Percentiles rank a stretch among this genome's conserved stretches.
Evolutionary conservation across 306 rosid species (phyloP).

Genomic region (Quercus parvula): DNA sequence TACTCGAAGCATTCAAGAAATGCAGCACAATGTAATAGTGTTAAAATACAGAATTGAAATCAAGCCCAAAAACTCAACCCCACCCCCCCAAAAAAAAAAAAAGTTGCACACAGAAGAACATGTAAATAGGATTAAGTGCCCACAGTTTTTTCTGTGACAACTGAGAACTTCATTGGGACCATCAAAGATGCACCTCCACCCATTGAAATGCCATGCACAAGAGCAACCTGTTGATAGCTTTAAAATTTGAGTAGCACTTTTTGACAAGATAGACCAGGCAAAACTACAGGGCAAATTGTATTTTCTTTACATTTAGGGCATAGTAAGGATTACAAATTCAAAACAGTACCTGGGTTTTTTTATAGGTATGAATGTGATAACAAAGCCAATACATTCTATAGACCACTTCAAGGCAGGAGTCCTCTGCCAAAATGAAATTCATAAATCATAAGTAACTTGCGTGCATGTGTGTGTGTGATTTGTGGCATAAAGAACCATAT

Average conservation of each 20-base stretch:
- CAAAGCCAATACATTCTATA: constrained; percentile 94
- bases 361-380: constrained; percentile 82
- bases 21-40: background rate
- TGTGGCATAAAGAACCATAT: background rate
- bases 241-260: constrained; percentile 1
- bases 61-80: background rate
- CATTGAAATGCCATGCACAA: constrained; percentile 89
- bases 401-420: constrained; percentile 83
- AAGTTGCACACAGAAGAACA: constrained; percentile 1
- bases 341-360: constrained; percentile 68
- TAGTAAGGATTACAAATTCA: constrained; percentile 1
- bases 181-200: constrained; percentile 96
- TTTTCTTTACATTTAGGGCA: background rate
- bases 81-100: background rate
- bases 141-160: constrained; percentile 88
- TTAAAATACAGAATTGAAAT: background rate
- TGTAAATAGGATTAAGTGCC: constrained; percentile 27
- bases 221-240: constrained; percentile 61
- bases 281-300: background rate
- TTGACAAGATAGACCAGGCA: constrained; percentile 2
- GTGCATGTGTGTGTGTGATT: background rate
- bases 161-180: constrained; percentile 88
- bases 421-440: constrained; percentile 55
- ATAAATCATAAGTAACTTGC: background rate
- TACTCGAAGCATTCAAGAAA: constrained; percentile 27